Percentiles rank a stretch among this genome's conserved stretches.
phyloP scores from a whole-genome alignment of 2,329 filamentous ascomycete species.

The Aspergillus ochraceoroseus region DNA sequence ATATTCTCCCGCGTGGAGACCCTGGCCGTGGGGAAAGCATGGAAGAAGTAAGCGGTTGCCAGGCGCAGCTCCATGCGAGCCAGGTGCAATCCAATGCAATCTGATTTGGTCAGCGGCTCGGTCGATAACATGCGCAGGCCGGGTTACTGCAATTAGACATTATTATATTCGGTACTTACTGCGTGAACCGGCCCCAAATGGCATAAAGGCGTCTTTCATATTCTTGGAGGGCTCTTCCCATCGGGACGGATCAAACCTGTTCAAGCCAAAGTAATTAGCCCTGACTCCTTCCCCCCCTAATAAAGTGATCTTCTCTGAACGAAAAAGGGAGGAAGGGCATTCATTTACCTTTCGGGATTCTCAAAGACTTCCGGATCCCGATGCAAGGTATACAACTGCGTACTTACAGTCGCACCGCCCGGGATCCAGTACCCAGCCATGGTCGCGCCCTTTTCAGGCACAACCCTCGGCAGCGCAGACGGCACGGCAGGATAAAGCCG shows the following conservation, averaged over 20 bases:
- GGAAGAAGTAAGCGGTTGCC: slow-evolving; percentile 51
- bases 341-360: slow-evolving; percentile 45
- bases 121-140: too few species aligned
- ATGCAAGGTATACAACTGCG: slow-evolving; percentile 54
- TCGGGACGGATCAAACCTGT: slow-evolving; percentile 26
- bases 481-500: slow-evolving; percentile 55
- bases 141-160: too few species aligned
- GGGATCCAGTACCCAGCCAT: slow-evolving; percentile 46
- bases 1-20: slow-evolving; percentile 24
- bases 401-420: slow-evolving; percentile 50
- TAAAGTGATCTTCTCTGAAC: background rate
- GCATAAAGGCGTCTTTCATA: slow-evolving; percentile 58
- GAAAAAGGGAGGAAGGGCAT: background rate
- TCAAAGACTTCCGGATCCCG: slow-evolving; percentile 50
- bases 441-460: slow-evolving; percentile 43
- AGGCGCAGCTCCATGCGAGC: slow-evolving; percentile 56
- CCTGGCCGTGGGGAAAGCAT: slow-evolving; percentile 25
- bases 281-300: too few species aligned
- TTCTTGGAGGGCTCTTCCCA: slow-evolving; percentile 29
- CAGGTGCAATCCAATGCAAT: slow-evolving; percentile 66
- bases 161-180: slow-evolving; percentile 36
- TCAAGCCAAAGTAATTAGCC: slow-evolving; percentile 42
- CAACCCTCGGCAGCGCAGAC: slow-evolving; percentile 51
- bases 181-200: slow-evolving; percentile 63
- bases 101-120: slow-evolving; percentile 15